Evolutionary conservation across 139 green algal genomes (phyloP).

Genomic region (Ulvella scutata): DNA sequence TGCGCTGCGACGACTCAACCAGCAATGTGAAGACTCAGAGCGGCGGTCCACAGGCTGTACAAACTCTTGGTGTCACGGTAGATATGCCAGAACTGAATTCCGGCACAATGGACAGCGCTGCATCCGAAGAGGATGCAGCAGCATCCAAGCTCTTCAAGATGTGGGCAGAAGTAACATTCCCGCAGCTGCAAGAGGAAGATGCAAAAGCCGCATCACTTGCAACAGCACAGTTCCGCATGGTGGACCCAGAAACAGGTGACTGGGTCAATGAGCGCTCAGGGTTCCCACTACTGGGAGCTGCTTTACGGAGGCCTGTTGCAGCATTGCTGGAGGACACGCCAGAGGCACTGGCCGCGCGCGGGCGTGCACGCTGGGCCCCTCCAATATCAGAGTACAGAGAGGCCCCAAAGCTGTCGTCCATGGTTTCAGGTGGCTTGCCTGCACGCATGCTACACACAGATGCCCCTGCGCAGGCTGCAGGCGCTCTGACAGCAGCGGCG

Average conservation of each 20-base stretch:
- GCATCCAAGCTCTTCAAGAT: not conserved
- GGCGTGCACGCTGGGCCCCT: not conserved
- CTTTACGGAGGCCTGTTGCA: constrained; percentile 3
- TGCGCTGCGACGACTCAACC: not conserved
- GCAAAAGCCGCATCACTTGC: not conserved
- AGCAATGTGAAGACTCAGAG: too few species aligned
- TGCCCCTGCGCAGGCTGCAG: constrained; percentile 17
- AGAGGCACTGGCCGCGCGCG: not conserved
- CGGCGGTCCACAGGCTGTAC: too few species aligned
- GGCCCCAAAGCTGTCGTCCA: not conserved
- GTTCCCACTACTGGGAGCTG: constrained; percentile 6
- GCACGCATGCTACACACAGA: constrained; percentile 27
- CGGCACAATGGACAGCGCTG: not conserved
- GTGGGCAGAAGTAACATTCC: not conserved
- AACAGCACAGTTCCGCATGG: not conserved
- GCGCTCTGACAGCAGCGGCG: constrained; percentile 15
- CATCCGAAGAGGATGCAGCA: not conserved
- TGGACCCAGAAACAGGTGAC: not conserved
- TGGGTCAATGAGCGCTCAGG: constrained; percentile 2
- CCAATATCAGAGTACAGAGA: constrained; percentile 8
- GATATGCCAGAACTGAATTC: too few species aligned
- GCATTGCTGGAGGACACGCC: not conserved
- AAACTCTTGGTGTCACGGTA: too few species aligned
- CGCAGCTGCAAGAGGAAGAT: not conserved
- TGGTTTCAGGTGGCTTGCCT: constrained; percentile 7